Evolutionary conservation across 106 monocot genomes (phyloP).

Genomic region (Agapanthus africanus): DNA sequence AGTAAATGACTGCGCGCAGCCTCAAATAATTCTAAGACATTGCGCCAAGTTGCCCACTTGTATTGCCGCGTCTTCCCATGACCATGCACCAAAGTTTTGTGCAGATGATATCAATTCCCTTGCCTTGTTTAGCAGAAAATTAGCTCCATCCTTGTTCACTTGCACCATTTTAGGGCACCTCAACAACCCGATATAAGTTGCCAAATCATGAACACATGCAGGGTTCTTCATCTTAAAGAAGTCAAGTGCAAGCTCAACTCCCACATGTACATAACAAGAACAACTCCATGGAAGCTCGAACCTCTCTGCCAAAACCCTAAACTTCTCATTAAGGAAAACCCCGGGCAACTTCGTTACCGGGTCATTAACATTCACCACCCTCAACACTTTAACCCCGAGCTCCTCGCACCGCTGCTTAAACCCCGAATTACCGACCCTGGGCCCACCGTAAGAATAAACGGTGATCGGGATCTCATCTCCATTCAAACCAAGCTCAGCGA

Average conservation of each 20-base stretch:
- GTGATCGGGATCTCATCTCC: conserved; percentile 29
- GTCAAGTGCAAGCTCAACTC: conserved; percentile 44
- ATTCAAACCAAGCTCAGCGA: conserved; percentile 57
- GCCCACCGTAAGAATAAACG: conserved; percentile 53
- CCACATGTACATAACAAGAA: conserved; percentile 53
- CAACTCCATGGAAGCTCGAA: conserved; percentile 37
- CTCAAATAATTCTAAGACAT: no score
- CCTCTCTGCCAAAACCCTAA: no score
- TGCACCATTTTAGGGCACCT: conserved; percentile 18
- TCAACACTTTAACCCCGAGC: conserved; percentile 59
- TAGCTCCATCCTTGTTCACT: conserved; percentile 11
- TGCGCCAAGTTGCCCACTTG: conserved; percentile 28
- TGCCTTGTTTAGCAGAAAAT: conserved; percentile 6
- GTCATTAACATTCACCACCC: conserved; percentile 60
- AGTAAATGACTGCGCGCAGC: no score
- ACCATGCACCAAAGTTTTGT: conserved; percentile 18
- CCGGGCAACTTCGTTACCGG: conserved; percentile 61
- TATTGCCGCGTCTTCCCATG: conserved; percentile 16
- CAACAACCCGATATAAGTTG: conserved; percentile 31
- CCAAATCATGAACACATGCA: conserved; percentile 54
- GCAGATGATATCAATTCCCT: conserved; percentile 10
- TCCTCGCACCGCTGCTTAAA: conserved; percentile 54
- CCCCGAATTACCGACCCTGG: conserved; percentile 50
- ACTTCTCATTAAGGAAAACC: conserved; percentile 35
- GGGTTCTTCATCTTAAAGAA: conserved; percentile 55